A percentile compares a stretch with the other conserved stretches of the same genome.
Evolutionary conservation across 2,329 filamentous ascomycete genomes (phyloP).

Genomic region (Cucurbitaria berberidis): DNA sequence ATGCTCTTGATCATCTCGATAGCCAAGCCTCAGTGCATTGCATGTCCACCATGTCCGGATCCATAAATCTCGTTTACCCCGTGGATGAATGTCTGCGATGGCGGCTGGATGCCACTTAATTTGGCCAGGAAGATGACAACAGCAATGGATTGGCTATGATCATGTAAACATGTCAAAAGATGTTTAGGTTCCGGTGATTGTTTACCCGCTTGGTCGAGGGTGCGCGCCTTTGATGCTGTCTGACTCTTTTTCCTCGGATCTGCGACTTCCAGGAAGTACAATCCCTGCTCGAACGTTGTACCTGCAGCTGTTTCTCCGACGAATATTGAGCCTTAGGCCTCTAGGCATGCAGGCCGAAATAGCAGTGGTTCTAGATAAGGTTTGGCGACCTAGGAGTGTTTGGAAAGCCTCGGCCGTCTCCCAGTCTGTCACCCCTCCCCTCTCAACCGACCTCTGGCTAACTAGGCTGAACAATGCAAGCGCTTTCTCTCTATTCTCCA

Average conservation of each 20-base stretch:
- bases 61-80: constrained; percentile 22
- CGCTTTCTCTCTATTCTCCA: constrained; percentile 2
- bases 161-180: constrained; percentile 7
- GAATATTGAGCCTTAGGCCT: constrained; percentile 26
- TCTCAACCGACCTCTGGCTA: constrained; percentile 1
- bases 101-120: constrained; percentile 5
- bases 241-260: constrained; percentile 23
- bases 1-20: constrained; percentile 28
- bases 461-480: constrained; percentile 6
- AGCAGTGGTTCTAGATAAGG: constrained; percentile 24
- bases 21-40: constrained; percentile 4
- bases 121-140: not conserved
- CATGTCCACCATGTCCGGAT: constrained; percentile 11
- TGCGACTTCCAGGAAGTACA: constrained; percentile 27
- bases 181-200: not conserved
- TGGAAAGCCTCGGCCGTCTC: constrained; percentile 22
- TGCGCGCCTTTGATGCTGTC: constrained; percentile 20
- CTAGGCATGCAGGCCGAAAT: constrained; percentile 20
- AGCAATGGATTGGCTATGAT: constrained; percentile 1
- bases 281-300: constrained; percentile 23
- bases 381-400: constrained; percentile 32
- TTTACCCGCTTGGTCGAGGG: constrained; percentile 19
- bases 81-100: not conserved
- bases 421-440: constrained; percentile 5
- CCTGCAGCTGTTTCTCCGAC: constrained; percentile 25